Conservation (phyloP, 805 yeast species). For the Candida takata region DNA sequence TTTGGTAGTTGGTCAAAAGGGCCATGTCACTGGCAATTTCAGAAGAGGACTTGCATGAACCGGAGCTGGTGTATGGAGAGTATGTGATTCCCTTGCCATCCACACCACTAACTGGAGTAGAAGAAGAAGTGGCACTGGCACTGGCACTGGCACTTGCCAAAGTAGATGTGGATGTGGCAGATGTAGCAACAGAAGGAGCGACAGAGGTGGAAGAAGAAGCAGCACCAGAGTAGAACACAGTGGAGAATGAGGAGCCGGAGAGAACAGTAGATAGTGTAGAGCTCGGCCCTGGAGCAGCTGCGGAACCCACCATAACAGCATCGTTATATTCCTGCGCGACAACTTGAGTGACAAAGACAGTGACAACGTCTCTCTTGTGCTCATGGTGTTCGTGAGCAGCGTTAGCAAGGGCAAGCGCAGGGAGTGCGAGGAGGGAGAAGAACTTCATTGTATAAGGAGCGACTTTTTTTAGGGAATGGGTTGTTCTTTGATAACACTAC, state of each 20-base stretch:
- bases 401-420: conserved; percentile 9
- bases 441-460: conserved; percentile 9
- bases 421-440: conserved; percentile 6
- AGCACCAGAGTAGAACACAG: background rate
- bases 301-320: too few relatives aligned
- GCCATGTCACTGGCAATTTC: conserved; percentile 42
- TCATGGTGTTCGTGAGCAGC: conserved; percentile 39
- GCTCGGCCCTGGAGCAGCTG: background rate
- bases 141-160: too few relatives aligned
- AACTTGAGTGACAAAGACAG: conserved; percentile 28
- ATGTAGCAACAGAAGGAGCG: background rate
- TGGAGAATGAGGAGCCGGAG: conserved; percentile 7
- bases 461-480: too few relatives aligned
- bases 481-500: too few relatives aligned
- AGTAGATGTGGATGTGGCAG: too few relatives aligned
- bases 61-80: conserved; percentile 52
- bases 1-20: conserved; percentile 35
- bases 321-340: conserved; percentile 20
- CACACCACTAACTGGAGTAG: conserved; percentile 5
- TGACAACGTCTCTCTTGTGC: conserved; percentile 38
- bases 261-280: conserved; percentile 6
- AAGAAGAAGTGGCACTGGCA: conserved; percentile 11
- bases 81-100: conserved; percentile 57
- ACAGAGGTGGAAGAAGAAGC: conserved; percentile 1
- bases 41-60: conserved; percentile 46